A percentile compares a stretch with the other conserved stretches of the same genome.
Evolutionary conservation across 129 eudicot genomes (phyloP).

Genomic region (Flaveria brownii): DNA sequence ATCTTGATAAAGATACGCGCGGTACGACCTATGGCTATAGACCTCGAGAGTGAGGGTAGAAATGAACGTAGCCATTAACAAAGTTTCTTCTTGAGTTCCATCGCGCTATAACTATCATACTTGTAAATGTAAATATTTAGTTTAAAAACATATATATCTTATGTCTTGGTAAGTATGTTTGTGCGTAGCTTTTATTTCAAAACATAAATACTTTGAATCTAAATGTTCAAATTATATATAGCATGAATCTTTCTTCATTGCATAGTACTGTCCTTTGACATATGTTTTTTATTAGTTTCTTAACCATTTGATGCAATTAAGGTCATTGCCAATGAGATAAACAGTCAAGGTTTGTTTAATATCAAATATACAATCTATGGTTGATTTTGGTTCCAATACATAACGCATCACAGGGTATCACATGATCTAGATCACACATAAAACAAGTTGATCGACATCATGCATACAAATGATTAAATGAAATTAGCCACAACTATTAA

Average conservation of each 20-base stretch:
- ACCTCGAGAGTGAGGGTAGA: not conserved
- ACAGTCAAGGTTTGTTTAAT: not conserved
- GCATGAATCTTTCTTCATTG: not conserved
- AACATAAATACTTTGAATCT: not conserved
- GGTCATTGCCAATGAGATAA: not conserved
- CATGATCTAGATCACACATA: not conserved
- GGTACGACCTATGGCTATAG: constrained; percentile 20
- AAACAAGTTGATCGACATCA: not conserved
- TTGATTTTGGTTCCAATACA: not conserved
- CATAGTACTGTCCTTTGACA: not conserved
- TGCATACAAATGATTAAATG: not conserved
- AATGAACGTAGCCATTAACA: not conserved
- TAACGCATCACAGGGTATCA: not conserved
- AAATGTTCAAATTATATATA: constrained; percentile 3
- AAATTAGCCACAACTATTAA: not conserved
- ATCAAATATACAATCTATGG: not conserved
- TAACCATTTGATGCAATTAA: not conserved
- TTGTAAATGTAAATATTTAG: constrained; percentile 10
- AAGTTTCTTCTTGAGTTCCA: not conserved
- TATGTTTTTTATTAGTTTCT: not conserved
- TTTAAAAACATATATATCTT: not conserved
- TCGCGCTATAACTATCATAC: not conserved
- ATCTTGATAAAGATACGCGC: constrained; percentile 25
- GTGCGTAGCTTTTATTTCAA: not conserved
- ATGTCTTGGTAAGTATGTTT: not conserved